Evolutionary conservation across 1,284 basidiomycete species (phyloP).

Genomic region (Papiliotrema laurentii): DNA sequence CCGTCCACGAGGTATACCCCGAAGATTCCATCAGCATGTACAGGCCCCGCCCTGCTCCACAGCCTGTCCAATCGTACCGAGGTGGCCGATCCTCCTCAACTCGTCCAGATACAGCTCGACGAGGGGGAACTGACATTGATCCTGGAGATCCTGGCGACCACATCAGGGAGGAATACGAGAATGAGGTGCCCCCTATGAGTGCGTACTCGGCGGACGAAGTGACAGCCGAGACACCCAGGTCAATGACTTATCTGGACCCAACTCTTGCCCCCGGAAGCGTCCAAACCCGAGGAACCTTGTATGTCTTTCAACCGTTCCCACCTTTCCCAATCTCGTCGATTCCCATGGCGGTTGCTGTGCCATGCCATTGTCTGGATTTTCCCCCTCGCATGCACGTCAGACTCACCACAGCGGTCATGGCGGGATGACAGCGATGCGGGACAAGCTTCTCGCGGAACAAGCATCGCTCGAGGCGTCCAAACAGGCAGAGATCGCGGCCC

Average conservation of each 20-base stretch:
- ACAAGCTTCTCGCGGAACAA: constrained; percentile 21
- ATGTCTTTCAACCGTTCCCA: constrained; percentile 4
- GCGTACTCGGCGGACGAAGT: constrained; percentile 9
- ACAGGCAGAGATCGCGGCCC: constrained; percentile 8
- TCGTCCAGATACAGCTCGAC: constrained; percentile 7
- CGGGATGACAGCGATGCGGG: constrained; percentile 34
- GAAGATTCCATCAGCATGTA: constrained; percentile 36
- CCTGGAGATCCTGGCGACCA: no score
- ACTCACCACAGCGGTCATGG: constrained; percentile 13
- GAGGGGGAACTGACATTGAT: constrained; percentile 36
- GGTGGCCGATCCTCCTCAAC: neutral
- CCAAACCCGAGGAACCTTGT: constrained; percentile 21
- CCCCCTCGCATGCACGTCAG: neutral
- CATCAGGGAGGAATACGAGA: neutral
- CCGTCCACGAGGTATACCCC: constrained; percentile 19
- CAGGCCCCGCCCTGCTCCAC: constrained; percentile 15
- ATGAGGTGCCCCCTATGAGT: neutral
- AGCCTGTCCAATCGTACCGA: neutral
- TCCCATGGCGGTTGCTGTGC: no score
- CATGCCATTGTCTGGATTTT: no score
- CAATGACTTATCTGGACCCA: constrained; percentile 19
- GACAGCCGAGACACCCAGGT: constrained; percentile 15
- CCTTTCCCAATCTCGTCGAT: no score
- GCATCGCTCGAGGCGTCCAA: constrained; percentile 7
- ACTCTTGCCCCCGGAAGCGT: constrained; percentile 23